These are phyloP conservation scores for Samsoniella hepiali DNA, from an alignment of 2,329 filamentous ascomycete species.

Conservation along the genomic window DNA sequence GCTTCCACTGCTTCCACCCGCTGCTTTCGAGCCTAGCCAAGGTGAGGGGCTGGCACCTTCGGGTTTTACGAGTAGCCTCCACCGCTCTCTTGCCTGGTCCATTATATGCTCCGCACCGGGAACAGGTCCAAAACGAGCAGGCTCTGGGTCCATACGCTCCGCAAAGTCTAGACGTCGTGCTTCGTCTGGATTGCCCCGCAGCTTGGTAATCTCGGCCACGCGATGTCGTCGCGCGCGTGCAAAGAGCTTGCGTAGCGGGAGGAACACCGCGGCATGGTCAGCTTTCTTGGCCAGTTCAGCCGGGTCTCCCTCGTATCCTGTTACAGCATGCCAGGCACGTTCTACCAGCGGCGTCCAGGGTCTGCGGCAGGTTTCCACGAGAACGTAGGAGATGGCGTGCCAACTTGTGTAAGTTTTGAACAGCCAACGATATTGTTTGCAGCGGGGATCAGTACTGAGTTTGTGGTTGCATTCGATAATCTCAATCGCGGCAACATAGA, in stretches of 20 bases:
- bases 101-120: constrained; percentile 45
- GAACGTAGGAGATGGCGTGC: constrained; percentile 48
- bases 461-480: constrained; percentile 67
- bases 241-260: constrained; percentile 54
- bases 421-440: constrained; percentile 47
- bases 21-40: constrained; percentile 4
- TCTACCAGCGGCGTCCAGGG: constrained; percentile 50
- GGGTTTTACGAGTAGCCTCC: constrained; percentile 47
- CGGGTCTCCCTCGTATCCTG: constrained; percentile 37
- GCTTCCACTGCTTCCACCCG: constrained; percentile 25
- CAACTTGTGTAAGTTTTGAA: constrained; percentile 51
- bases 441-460: constrained; percentile 56
- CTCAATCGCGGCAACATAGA: constrained; percentile 71
- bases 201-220: constrained; percentile 46
- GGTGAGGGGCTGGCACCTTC: constrained; percentile 27
- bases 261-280: constrained; percentile 48
- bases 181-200: constrained; percentile 47
- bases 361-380: constrained; percentile 45
- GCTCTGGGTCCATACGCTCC: constrained; percentile 43
- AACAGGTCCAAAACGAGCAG: constrained; percentile 46
- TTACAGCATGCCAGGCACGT: constrained; percentile 48
- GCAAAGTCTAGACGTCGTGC: constrained; percentile 48
- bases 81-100: constrained; percentile 46
- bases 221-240: constrained; percentile 51
- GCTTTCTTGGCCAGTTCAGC: constrained; percentile 44